A percentile compares a stretch with the other conserved stretches of the same genome.
Evolutionary conservation across 371 early-diverging fungal genomes (phyloP).

Genomic region (Choanephora cucurbitarum): DNA sequence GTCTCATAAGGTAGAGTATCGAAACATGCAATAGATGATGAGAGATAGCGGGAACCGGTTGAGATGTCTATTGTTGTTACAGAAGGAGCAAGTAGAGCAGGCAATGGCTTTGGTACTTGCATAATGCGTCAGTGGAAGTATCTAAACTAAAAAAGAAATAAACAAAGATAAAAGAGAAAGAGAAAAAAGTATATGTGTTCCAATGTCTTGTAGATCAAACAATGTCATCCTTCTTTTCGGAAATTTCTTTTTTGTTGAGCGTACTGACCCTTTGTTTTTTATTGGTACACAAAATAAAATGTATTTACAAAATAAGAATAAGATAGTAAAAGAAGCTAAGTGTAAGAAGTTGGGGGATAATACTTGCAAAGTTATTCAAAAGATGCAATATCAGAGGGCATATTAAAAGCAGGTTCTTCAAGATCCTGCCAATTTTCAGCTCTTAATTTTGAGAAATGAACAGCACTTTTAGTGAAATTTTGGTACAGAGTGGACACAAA

Average conservation of each 20-base stretch:
- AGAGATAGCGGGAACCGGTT: background rate
- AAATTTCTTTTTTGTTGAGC: slow-evolving; percentile 3
- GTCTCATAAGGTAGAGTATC: background rate
- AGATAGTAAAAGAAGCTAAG: background rate
- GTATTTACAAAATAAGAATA: slow-evolving; percentile 10
- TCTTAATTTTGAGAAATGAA: slow-evolving; percentile 54
- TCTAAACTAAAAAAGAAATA: too few relatives aligned
- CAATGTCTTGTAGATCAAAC: background rate
- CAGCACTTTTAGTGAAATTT: slow-evolving; percentile 59
- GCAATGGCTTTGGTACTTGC: slow-evolving; percentile 9
- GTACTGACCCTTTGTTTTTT: background rate
- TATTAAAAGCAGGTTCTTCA: slow-evolving; percentile 44
- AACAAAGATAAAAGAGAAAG: background rate
- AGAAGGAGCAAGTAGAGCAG: slow-evolving; percentile 15
- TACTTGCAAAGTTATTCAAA: slow-evolving; percentile 30
- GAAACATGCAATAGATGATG: background rate
- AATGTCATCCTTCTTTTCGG: background rate
- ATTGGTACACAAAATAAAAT: slow-evolving; percentile 2
- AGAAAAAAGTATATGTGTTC: background rate
- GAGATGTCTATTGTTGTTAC: background rate
- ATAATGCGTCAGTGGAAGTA: too few relatives aligned
- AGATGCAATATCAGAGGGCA: slow-evolving; percentile 49
- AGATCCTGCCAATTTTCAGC: slow-evolving; percentile 65
- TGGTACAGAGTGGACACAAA: slow-evolving; percentile 67
- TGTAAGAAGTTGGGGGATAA: background rate